Conservation (phyloP, 2,329 filamentous ascomycete species). For the Corniculantispora saksenae region DNA sequence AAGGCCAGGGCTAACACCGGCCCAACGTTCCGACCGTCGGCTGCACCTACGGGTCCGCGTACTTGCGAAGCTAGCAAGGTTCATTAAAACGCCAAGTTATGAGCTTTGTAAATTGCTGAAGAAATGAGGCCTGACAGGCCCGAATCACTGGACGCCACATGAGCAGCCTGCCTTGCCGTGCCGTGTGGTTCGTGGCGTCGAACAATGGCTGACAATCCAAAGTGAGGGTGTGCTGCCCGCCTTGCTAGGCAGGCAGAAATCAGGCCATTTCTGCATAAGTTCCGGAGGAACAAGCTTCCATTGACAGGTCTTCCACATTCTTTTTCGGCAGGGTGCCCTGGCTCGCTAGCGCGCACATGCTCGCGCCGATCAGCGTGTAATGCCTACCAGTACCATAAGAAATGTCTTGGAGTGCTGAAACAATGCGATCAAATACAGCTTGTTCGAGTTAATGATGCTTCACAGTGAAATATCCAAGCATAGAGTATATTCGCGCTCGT, state of each 20-base stretch:
- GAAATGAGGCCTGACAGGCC: no score
- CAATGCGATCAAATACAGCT: no score
- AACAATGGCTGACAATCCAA: background rate
- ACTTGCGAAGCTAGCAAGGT: background rate
- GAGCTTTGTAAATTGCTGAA: background rate
- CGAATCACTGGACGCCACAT: background rate
- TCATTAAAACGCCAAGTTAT: background rate
- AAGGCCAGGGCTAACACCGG: background rate
- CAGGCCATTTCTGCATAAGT: slow-evolving; percentile 5
- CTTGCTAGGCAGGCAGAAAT: background rate
- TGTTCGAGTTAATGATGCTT: no score
- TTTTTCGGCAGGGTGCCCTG: background rate
- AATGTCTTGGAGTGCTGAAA: no score
- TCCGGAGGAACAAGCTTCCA: background rate
- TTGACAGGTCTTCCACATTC: background rate
- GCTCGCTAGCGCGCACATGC: background rate
- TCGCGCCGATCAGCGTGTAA: background rate
- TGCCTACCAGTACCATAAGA: no score
- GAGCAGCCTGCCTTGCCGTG: background rate
- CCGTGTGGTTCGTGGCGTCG: background rate
- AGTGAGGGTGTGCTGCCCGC: background rate
- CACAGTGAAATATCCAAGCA: no score
- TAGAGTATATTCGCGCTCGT: no score
- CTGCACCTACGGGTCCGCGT: background rate
- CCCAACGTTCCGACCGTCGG: background rate